A percentile compares a stretch with the other conserved stretches of the same genome.
phyloP scores from a whole-genome alignment of 2,329 filamentous ascomycete genomes.

The Trichoderma endophyticum region DNA sequence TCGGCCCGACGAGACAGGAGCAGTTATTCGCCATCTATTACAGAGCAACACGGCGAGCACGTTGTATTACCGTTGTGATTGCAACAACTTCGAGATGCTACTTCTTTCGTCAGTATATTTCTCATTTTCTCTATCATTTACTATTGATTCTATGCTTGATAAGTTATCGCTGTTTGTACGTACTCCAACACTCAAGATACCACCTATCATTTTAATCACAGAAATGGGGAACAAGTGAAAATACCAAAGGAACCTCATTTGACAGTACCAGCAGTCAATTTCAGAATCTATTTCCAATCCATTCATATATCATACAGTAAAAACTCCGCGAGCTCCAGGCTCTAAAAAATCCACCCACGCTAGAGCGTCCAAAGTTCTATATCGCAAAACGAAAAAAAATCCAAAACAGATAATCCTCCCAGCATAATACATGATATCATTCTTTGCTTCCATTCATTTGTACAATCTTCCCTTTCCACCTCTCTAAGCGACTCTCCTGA shows the following conservation, averaged over 20 bases:
- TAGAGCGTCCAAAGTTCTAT: not conserved
- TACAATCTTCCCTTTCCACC: not conserved
- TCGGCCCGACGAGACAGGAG: not conserved
- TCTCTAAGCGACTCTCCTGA: conserved; percentile 17
- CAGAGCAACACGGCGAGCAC: not conserved
- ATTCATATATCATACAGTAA: not conserved
- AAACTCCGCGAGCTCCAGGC: conserved; percentile 3
- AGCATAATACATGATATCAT: not conserved
- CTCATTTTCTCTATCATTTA: not conserved
- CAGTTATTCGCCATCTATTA: not conserved
- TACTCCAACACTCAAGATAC: not conserved
- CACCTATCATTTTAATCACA: not conserved
- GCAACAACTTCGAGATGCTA: too few species aligned
- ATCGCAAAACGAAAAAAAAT: not conserved
- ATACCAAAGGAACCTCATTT: not conserved
- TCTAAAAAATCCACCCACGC: not conserved
- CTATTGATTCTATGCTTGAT: not conserved
- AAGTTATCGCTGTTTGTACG: not conserved
- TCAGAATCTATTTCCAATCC: not conserved
- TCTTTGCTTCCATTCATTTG: not conserved
- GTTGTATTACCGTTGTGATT: too few species aligned
- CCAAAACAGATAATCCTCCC: not conserved
- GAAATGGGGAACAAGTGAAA: not conserved
- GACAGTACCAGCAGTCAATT: not conserved
- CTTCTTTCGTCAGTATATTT: too few species aligned